Evolutionary conservation across 176 grass and related monocot species (phyloP), one percentile per base, ranked within the genome.

Genomic region (Pontederia crassipes): DNA sequence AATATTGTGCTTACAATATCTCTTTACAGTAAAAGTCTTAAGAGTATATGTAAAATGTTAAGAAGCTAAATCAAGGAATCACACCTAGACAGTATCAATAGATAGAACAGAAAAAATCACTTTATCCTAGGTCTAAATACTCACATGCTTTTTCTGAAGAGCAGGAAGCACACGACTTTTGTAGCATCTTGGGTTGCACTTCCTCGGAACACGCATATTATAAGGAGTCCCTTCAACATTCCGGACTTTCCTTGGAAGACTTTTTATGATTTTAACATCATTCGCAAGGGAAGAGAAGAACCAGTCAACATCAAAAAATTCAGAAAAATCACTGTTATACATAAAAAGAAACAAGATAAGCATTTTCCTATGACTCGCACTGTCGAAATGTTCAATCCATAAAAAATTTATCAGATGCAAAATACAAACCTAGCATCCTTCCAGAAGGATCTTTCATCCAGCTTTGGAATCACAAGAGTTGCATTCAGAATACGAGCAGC

Each of bases 371-470:
- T 24, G 20, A 8, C 46, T 65, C 50, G 26, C 4, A 50, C 0
- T 2, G 49, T 50, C 10, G 11, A 9, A 28, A 12, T 27, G 32
- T 40, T 40, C 32, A 40, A 40, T 40, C 6, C 32, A 7, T 40
- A 4, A 7, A 40, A 40, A 40, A 40, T 40, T 40, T 40, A 40
- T 3, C 2, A 40, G 32, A 24, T 13, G 8, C 59, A 69, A 20
- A 17, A 78, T 68, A 47, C 28, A 77, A 89, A 95, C 90, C 90
- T 95, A 64, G 90, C 75, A 70, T 95, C 86, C 76, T 89, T 95
- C 90, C 90, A 95, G 75, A 95, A 95, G 74, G 90, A 95, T 71
- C 80, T 86, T 57, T 86, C 77, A 68, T 95, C 90, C 53, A 95
- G 80, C 74, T 84, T 81, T 60, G 90, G 90, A 75, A 90, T 77